Percentiles rank a stretch among this genome's conserved stretches.
These are phyloP conservation scores for Xylariaceae sp. DNA, from an alignment of 2,329 filamentous ascomycete species.

Conservation along the genomic window DNA sequence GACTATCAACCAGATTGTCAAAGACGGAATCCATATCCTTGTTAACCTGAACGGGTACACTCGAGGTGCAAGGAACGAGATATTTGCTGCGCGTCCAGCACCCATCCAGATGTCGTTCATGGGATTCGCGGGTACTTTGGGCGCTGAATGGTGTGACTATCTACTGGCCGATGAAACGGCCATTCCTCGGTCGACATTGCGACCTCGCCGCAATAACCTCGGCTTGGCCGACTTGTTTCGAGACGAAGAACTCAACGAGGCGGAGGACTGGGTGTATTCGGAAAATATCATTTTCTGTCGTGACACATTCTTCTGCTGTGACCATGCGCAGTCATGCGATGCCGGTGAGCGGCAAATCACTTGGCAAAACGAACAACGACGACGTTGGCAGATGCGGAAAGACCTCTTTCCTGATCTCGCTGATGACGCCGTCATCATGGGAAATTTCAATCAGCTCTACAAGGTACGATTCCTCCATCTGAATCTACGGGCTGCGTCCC, in stretches of 20 bases:
- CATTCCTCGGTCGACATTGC: conserved; percentile 76
- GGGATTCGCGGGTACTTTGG: conserved; percentile 94
- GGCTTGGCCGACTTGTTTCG: conserved; percentile 67
- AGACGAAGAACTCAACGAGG: conserved; percentile 65
- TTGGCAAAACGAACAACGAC: conserved; percentile 80
- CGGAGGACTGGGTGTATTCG: conserved; percentile 86
- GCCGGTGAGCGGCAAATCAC: conserved; percentile 62
- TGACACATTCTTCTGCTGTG: conserved; percentile 97
- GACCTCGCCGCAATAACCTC: conserved; percentile 74
- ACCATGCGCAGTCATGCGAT: conserved; percentile 89
- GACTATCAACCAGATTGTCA: conserved; percentile 80
- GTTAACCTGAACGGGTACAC: conserved; percentile 99
- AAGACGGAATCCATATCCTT: conserved; percentile 88
- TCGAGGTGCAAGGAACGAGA: conserved; percentile 90
- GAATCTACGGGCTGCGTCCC: neutral
- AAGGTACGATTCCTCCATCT: conserved; percentile 59
- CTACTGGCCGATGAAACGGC: conserved; percentile 87
- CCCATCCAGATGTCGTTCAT: conserved; percentile 99
- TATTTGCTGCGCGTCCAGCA: conserved; percentile 90
- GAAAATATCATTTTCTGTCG: conserved; percentile 95
- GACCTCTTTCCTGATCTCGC: conserved; percentile 80
- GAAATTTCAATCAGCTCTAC: conserved; percentile 98
- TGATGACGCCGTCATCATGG: conserved; percentile 85
- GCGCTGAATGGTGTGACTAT: conserved; percentile 98
- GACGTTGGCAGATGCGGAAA: conserved; percentile 90